Evolutionary conservation across 2,329 filamentous ascomycete genomes (phyloP).

Genomic region (Penicillium sp.): DNA sequence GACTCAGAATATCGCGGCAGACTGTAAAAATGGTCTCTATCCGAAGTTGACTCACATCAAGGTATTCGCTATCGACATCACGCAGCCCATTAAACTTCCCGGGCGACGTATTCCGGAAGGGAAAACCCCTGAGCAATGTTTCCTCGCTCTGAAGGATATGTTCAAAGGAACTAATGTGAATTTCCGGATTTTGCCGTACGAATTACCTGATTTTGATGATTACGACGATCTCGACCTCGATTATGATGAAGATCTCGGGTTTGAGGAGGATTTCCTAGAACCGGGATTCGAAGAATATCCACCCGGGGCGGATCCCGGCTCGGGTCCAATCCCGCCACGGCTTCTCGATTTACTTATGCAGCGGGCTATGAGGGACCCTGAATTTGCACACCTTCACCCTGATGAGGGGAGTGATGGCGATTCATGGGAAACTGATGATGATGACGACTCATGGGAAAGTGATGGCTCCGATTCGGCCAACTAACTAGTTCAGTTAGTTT

Average conservation of each 20-base stretch:
- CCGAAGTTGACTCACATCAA: slow-evolving; percentile 15
- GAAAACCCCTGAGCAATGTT: slow-evolving; percentile 17
- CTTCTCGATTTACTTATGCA: slow-evolving; percentile 4
- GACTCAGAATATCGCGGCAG: slow-evolving; percentile 18
- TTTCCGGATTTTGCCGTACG: slow-evolving; percentile 14
- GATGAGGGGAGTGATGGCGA: background rate
- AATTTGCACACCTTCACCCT: slow-evolving; percentile 4
- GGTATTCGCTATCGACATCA: slow-evolving; percentile 20
- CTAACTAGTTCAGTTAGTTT: background rate
- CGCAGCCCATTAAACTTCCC: slow-evolving; percentile 10
- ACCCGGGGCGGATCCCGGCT: background rate
- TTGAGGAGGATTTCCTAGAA: slow-evolving; percentile 1
- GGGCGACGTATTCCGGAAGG: slow-evolving; percentile 16
- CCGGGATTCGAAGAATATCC: background rate
- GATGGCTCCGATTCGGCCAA: background rate
- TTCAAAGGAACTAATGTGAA: slow-evolving; percentile 21
- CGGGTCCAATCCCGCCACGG: background rate
- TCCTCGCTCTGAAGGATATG: slow-evolving; percentile 9
- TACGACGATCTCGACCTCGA: background rate
- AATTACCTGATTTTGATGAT: background rate
- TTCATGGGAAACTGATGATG: background rate
- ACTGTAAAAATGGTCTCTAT: slow-evolving; percentile 18
- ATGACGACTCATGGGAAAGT: background rate
- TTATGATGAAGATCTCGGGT: background rate
- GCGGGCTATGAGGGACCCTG: slow-evolving; percentile 7